phyloP scores from a whole-genome alignment of 2,329 filamentous ascomycete species.

The Fusarium avenaceum region DNA sequence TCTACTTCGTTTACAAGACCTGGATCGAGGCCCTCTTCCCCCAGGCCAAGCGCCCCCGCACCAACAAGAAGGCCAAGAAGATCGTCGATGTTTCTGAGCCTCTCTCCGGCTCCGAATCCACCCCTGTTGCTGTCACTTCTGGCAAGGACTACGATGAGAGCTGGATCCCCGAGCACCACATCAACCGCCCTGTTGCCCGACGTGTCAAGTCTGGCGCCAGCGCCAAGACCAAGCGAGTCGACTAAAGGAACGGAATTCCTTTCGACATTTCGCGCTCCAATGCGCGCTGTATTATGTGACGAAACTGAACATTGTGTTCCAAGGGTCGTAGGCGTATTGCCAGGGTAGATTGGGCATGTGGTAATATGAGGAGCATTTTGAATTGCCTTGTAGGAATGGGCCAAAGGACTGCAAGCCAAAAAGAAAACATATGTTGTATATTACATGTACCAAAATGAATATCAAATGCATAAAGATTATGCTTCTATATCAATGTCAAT shows the following conservation, averaged over 20 bases:
- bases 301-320: slow-evolving; percentile 23
- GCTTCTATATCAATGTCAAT: slow-evolving; percentile 2
- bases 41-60: slow-evolving; percentile 79
- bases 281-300: slow-evolving; percentile 17
- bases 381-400: slow-evolving; percentile 26
- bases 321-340: slow-evolving; percentile 19
- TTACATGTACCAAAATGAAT: slow-evolving; percentile 44
- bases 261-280: slow-evolving; percentile 5
- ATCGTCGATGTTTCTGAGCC: slow-evolving; percentile 70
- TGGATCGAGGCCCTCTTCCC: slow-evolving; percentile 98
- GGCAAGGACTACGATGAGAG: slow-evolving; percentile 86
- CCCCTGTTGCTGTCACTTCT: slow-evolving; percentile 75
- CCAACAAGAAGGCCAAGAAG: slow-evolving; percentile 75
- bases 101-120: slow-evolving; percentile 78
- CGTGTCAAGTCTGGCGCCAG: slow-evolving; percentile 72
- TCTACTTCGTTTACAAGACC: slow-evolving; percentile 98
- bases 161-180: slow-evolving; percentile 92
- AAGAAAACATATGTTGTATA: slow-evolving; percentile 42
- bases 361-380: slow-evolving; percentile 21
- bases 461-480: slow-evolving; percentile 31
- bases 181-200: slow-evolving; percentile 84
- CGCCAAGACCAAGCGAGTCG: slow-evolving; percentile 59
- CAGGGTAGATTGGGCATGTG: slow-evolving; percentile 36
- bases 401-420: slow-evolving; percentile 19
- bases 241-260: slow-evolving; percentile 44